Conservation (phyloP, 192 early-diverging fungal genomes). For the Pilaira anomala region DNA sequence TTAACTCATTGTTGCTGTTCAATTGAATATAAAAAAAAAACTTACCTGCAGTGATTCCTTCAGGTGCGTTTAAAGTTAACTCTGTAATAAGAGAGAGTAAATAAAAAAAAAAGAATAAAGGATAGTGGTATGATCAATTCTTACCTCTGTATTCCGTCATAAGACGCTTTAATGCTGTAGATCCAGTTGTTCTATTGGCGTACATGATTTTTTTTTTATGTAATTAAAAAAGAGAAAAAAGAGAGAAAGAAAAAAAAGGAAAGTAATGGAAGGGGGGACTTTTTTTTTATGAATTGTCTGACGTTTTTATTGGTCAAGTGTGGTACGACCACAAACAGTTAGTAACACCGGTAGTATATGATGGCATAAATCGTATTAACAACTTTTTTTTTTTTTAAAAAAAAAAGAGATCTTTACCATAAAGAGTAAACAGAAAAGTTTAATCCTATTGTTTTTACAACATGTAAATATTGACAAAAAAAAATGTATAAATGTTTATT, state of each 20-base stretch:
- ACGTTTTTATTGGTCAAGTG: too few relatives aligned
- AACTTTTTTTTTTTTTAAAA: too few relatives aligned
- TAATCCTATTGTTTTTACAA: too few relatives aligned
- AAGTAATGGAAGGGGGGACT: slow-evolving; percentile 15
- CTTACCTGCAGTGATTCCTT: slow-evolving; percentile 86
- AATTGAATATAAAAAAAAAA: background rate
- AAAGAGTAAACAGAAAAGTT: too few relatives aligned
- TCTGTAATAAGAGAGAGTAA: slow-evolving; percentile 42
- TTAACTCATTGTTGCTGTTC: slow-evolving; percentile 16
- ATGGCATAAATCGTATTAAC: too few relatives aligned
- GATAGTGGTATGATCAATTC: background rate
- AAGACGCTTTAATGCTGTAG: slow-evolving; percentile 82
- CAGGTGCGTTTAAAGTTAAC: slow-evolving; percentile 83
- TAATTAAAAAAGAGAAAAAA: background rate
- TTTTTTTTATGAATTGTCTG: background rate
- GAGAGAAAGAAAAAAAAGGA: slow-evolving; percentile 23
- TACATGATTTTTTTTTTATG: slow-evolving; percentile 17
- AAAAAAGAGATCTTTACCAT: too few relatives aligned
- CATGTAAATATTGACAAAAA: too few relatives aligned
- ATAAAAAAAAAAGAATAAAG: background rate
- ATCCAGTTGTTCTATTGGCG: slow-evolving; percentile 41
- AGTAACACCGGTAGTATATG: too few relatives aligned
- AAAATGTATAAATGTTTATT: too few relatives aligned
- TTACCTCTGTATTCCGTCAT: slow-evolving; percentile 91
- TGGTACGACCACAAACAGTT: too few relatives aligned